Evolutionary conservation across 108 stramenopile species (phyloP).

Genomic region (Skeletonema marinoi): DNA sequence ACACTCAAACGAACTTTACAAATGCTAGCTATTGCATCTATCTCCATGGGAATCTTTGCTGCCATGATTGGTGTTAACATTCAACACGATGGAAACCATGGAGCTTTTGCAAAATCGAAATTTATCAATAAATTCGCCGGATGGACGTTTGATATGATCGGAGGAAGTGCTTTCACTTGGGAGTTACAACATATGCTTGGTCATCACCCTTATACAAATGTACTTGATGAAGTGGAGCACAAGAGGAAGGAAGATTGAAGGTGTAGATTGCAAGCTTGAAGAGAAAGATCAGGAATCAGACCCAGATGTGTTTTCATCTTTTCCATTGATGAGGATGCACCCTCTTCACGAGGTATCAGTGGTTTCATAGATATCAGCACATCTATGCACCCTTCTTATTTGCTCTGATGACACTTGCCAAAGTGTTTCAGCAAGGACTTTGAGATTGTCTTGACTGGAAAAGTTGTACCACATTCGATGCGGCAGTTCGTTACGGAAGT

Average conservation of each 20-base stretch:
- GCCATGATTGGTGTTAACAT: slow-evolving; percentile 60
- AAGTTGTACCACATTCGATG: slow-evolving; percentile 70
- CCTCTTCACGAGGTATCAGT: slow-evolving; percentile 43
- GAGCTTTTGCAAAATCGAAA: slow-evolving; percentile 57
- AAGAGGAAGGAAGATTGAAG: slow-evolving; percentile 34
- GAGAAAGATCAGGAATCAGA: slow-evolving; percentile 65
- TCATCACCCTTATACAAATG: slow-evolving; percentile 87
- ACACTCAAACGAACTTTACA: slow-evolving; percentile 2
- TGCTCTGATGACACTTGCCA: slow-evolving; percentile 61
- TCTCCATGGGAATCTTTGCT: slow-evolving; percentile 55
- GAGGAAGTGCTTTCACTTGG: slow-evolving; percentile 63
- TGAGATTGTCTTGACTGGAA: slow-evolving; percentile 38
- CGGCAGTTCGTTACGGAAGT: slow-evolving; percentile 58
- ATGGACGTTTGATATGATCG: slow-evolving; percentile 73
- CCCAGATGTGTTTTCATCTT: slow-evolving; percentile 67
- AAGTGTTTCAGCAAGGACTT: slow-evolving; percentile 69
- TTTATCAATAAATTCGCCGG: slow-evolving; percentile 55
- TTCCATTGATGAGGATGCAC: slow-evolving; percentile 65
- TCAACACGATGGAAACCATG: slow-evolving; percentile 80
- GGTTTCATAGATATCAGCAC: slow-evolving; percentile 64
- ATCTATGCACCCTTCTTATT: slow-evolving; percentile 62
- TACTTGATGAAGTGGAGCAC: slow-evolving; percentile 68
- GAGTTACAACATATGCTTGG: slow-evolving; percentile 83
- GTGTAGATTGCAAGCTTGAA: slow-evolving; percentile 41
- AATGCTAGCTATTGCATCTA: slow-evolving; percentile 20